phyloP scores from a whole-genome alignment of 1,284 basidiomycete genomes.

The Singerocomus inundabilis region DNA sequence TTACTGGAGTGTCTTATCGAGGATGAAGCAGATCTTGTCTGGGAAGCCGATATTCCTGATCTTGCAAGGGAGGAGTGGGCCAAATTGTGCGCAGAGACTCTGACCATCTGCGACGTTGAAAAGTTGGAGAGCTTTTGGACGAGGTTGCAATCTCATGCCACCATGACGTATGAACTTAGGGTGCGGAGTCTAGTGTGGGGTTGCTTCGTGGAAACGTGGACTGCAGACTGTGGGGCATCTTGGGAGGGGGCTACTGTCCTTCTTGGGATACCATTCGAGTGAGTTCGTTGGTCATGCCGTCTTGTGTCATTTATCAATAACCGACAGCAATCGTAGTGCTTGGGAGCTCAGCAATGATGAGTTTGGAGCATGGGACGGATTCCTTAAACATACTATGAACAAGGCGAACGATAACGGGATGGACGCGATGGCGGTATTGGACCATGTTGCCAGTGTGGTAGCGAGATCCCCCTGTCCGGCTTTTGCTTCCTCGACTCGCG shows the following conservation, averaged over 20 bases:
- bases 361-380: slow-evolving; percentile 53
- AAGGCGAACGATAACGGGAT: slow-evolving; percentile 59
- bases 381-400: slow-evolving; percentile 50
- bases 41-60: slow-evolving; percentile 40
- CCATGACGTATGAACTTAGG: slow-evolving; percentile 25
- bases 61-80: slow-evolving; percentile 54
- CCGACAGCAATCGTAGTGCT: slow-evolving; percentile 41
- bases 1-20: slow-evolving; percentile 50
- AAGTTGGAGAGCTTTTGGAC: slow-evolving; percentile 55
- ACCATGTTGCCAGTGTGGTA: slow-evolving; percentile 50
- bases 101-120: slow-evolving; percentile 45
- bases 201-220: slow-evolving; percentile 54
- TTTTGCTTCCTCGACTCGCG: slow-evolving; percentile 44
- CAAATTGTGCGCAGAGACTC: slow-evolving; percentile 52
- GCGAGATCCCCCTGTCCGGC: slow-evolving; percentile 44
- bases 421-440: slow-evolving; percentile 51
- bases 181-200: slow-evolving; percentile 52
- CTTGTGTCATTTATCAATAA: slow-evolving; percentile 9
- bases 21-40: slow-evolving; percentile 46
- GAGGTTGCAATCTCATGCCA: slow-evolving; percentile 15
- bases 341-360: slow-evolving; percentile 60
- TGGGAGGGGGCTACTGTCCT: slow-evolving; percentile 59
- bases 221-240: slow-evolving; percentile 33
- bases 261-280: slow-evolving; percentile 63
- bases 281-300: slow-evolving; percentile 28